Base-by-base conservation (phyloP, 2,329 filamentous ascomycete genomes). In the Ophiobolus disseminans region DNA sequence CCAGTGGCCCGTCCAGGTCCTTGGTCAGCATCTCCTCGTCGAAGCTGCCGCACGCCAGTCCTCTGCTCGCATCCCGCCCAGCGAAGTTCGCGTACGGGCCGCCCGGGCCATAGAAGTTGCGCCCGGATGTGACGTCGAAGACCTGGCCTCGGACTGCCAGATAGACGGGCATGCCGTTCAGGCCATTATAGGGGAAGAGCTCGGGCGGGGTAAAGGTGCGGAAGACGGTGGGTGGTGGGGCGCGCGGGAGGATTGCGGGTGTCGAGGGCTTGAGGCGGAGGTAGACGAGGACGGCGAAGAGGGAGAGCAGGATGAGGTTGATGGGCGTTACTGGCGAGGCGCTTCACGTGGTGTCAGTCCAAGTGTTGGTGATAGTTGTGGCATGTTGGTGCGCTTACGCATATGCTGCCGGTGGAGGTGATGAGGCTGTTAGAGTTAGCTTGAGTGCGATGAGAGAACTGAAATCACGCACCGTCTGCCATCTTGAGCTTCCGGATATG, bases 1-100 rank as follows among this genome's bases (percentile, higher is more conserved):
- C 91, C 55, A 97, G 77, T 35, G 91, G 90, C 0, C 85, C 93
- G 48, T 94, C 85, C 45, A 97, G 76, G 73, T 97, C 89, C 79
- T 93, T 86, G 14, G 94, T 97, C 76, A 97, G 77, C 91, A 97
- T 96, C 5, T 92, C 89, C 79, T 90, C 85, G 70, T 97, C 94
- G 73, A 99, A 97, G 77, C 90, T 96, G 50, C 92, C 90, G 73
- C 85, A 90, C 1, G 94, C 93, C 51, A 99, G 77, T 1, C 94
- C 94, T 42, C 93, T 83, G 57, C 85, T 91, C 16, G 94, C 94
- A 75, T 99, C 94, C 30, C 92, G 81, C 0, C 94, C 94, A 0
- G 94, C 94, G 70, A 99, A 99, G 78, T 97, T 97, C 73, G 87
- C 87, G 74, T 99, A 99, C 2, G 93, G 91, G 0, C 93, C 93